A percentile compares a stretch with the other conserved stretches of the same genome.
These are phyloP conservation scores for Beauveria sp. DNA, from an alignment of 2,329 filamentous ascomycete genomes.

Conservation along the genomic window DNA sequence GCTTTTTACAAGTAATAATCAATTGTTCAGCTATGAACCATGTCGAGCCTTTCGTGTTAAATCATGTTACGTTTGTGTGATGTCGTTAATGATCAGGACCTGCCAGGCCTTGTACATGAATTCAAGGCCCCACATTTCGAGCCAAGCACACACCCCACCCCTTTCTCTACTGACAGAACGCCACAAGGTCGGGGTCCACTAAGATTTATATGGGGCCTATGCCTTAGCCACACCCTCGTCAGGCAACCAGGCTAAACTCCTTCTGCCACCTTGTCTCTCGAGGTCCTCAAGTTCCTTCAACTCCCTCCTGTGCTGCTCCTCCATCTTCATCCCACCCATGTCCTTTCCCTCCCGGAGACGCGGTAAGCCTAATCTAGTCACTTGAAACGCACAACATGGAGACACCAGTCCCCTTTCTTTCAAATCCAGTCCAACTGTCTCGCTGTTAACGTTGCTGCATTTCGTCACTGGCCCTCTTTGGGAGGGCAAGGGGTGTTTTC, in stretches of 20 bases:
- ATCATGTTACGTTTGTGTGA: too few relatives aligned
- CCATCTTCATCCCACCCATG: not conserved
- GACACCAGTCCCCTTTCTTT: slow-evolving; percentile 3
- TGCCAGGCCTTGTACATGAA: not conserved
- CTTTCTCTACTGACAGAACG: not conserved
- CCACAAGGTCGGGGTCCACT: not conserved
- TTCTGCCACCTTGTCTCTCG: not conserved
- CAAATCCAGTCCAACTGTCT: not conserved
- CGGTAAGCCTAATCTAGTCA: slow-evolving; percentile 6
- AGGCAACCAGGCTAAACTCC: not conserved
- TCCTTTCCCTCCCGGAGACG: not conserved
- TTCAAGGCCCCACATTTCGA: not conserved
- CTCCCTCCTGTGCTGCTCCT: not conserved
- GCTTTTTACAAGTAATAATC: too few relatives aligned
- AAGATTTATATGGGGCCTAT: not conserved
- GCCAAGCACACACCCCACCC: not conserved
- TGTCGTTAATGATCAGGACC: too few relatives aligned
- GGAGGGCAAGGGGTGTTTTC: too few relatives aligned
- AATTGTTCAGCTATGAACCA: too few relatives aligned
- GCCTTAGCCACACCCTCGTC: not conserved
- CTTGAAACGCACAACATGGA: slow-evolving; percentile 9
- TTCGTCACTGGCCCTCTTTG: not conserved
- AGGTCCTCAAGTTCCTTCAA: not conserved
- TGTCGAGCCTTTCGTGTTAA: too few relatives aligned
- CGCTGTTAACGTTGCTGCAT: not conserved